These are phyloP conservation scores for Porcisia hertigi DNA, from an alignment of 208 protist species.

Conservation along the genomic window DNA sequence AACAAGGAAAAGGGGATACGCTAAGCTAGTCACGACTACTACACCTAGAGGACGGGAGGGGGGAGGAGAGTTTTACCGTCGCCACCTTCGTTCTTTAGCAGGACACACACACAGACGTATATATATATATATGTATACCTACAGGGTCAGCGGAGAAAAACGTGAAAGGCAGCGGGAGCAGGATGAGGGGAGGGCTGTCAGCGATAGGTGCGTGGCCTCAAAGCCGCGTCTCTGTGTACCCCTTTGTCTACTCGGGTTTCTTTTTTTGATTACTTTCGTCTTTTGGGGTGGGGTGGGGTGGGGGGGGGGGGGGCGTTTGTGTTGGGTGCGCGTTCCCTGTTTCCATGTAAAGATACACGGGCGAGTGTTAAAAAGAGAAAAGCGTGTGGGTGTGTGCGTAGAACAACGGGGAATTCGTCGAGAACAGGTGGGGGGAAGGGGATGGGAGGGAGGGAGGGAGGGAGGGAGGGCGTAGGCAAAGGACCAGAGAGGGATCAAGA, in stretches of 20 bases:
- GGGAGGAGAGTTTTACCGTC: too few relatives aligned
- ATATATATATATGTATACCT: too few relatives aligned
- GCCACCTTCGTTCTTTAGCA: too few relatives aligned
- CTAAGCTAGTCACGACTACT: too few relatives aligned
- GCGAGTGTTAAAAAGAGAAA: not conserved
- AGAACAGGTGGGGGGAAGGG: not conserved
- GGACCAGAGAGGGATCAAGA: not conserved
- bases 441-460: not conserved
- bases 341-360: too few relatives aligned
- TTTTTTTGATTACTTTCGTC: not conserved
- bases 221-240: not conserved
- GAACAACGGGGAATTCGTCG: not conserved
- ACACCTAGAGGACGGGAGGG: too few relatives aligned
- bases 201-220: not conserved
- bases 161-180: not conserved
- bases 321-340: not conserved
- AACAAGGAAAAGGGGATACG: too few relatives aligned
- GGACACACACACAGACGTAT: too few relatives aligned
- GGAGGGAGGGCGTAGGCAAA: not conserved
- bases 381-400: not conserved
- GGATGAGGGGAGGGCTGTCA: not conserved
- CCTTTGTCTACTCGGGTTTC: not conserved
- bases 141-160: not conserved
- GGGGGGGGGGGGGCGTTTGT: too few relatives aligned
- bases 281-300: not conserved